Evolutionary conservation across 2,329 filamentous ascomycete genomes (phyloP), one percentile per base, ranked within the genome.

Genomic region (Aspergillus oerlinghausenensis): DNA sequence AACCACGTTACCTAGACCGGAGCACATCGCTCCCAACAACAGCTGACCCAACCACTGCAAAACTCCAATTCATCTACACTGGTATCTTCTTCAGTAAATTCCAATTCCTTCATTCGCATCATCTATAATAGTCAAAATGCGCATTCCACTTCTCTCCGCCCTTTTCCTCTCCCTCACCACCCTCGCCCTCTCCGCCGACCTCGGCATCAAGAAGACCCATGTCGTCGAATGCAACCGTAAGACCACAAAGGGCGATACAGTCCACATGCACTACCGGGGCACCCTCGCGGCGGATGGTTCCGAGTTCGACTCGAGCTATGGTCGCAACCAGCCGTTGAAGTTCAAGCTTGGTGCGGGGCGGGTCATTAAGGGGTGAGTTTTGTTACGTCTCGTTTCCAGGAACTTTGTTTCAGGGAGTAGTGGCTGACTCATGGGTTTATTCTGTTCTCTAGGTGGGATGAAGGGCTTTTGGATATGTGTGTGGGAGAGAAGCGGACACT

Each of bases 391-490:
- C 57, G 52, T 10, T 25, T 49, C 10, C 10, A 14, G 32, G 32
- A 14, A 14, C 32, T 58, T 51, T 51, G 9, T 52, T 50, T 29
- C 51, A 10, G 4, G 48, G 40, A 9, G 19, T 14, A 42, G 17
- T 23, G 43, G 4, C 9, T 23, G 4, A 25, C 9, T 26, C 9
- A 59, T 59, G 49, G 8, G 19, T 50, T 47, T 54, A 32, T 17
- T 19, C 50, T 3, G 51, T 58, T 63, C 51, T 60, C 67, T 65
- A 90, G 87, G 70, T 97, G 92, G 93, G 93, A 97, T 67, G 77
- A 95, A 71, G 93, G 93, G 51, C 82, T 97, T 42, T 67, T 94
- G 54, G 90, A 90, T 70, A 97, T 97, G 92, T 97, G 94, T 77
- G 88, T 95, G 66, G 93, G 94, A 60, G 93, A 97, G 81, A 93